These are phyloP conservation scores for Immersiporthe knoxdaviesiana DNA, from an alignment of 2,329 filamentous ascomycete species.

Conservation along the genomic window DNA sequence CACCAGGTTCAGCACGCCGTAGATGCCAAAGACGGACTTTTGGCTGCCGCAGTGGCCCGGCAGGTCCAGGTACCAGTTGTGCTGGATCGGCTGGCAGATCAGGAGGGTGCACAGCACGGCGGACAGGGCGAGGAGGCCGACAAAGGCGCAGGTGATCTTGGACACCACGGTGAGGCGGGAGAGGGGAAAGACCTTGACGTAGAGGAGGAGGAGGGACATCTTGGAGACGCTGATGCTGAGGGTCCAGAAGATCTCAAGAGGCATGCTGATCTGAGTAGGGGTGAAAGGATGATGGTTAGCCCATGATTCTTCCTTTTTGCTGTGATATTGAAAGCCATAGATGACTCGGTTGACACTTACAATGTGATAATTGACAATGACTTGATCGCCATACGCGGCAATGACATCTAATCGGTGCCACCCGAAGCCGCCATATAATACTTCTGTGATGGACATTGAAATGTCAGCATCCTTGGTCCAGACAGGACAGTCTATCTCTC, in stretches of 20 bases:
- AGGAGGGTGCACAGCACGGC: slow-evolving; percentile 31
- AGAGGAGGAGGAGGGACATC: slow-evolving; percentile 22
- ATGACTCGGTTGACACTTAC: not conserved
- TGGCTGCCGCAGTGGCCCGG: slow-evolving; percentile 31
- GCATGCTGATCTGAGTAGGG: slow-evolving; percentile 11
- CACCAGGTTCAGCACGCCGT: slow-evolving; percentile 23
- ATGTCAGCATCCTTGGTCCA: not conserved
- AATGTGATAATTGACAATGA: slow-evolving; percentile 21
- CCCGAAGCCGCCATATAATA: slow-evolving; percentile 20
- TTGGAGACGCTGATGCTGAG: slow-evolving; percentile 25
- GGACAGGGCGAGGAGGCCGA: slow-evolving; percentile 30
- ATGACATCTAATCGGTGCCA: slow-evolving; percentile 21
- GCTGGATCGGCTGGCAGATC: slow-evolving; percentile 33
- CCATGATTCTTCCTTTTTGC: too few relatives aligned
- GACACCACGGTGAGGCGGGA: slow-evolving; percentile 20
- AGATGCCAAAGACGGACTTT: slow-evolving; percentile 27
- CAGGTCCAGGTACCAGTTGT: slow-evolving; percentile 36
- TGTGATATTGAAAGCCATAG: too few relatives aligned
- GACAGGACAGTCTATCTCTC: not conserved
- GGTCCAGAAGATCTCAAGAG: slow-evolving; percentile 24
- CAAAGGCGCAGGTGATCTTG: slow-evolving; percentile 28
- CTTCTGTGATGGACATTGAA: not conserved
- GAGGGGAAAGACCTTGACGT: slow-evolving; percentile 24
- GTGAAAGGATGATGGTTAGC: not conserved
- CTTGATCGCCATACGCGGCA: not conserved